Conservation (phyloP, 306 rosid genomes). For the Pyrus communis region DNA sequence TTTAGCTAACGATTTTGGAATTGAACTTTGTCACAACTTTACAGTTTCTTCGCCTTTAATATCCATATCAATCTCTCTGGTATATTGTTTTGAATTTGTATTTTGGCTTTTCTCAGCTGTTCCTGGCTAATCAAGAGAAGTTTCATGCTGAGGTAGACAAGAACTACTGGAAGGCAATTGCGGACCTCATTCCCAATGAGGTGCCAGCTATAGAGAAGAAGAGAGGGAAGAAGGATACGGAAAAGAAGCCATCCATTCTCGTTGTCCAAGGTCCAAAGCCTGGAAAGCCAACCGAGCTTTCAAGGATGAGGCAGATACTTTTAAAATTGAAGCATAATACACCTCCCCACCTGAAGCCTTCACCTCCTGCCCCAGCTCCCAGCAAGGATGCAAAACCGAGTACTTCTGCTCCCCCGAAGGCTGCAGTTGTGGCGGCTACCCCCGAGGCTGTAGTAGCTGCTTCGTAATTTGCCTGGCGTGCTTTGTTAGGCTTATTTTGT, state of each 20-base stretch:
- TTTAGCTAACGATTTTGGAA: background rate
- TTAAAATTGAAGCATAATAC: constrained; percentile 35
- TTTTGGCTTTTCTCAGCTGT: constrained; percentile 16
- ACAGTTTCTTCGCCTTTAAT: background rate
- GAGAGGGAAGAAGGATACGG: constrained; percentile 39
- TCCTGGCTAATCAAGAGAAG: constrained; percentile 33
- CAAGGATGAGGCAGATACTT: constrained; percentile 41
- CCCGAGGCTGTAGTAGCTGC: constrained; percentile 22
- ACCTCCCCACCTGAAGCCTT: constrained; percentile 32
- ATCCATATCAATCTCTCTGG: background rate
- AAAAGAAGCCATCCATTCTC: constrained; percentile 20
- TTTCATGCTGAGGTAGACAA: constrained; percentile 39
- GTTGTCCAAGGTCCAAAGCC: constrained; percentile 41
- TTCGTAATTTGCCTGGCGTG: background rate
- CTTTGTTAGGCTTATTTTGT: background rate
- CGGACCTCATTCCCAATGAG: constrained; percentile 41
- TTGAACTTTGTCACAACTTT: background rate
- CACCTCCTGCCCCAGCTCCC: constrained; percentile 7
- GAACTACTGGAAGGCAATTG: constrained; percentile 38
- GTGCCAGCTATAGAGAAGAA: constrained; percentile 26
- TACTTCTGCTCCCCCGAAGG: background rate
- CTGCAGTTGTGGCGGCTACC: background rate
- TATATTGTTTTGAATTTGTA: background rate
- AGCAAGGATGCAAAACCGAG: constrained; percentile 5
- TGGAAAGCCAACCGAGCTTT: constrained; percentile 40